Conservation (phyloP, 2,329 filamentous ascomycete species). For the Alternaria novae-zelandiae region DNA sequence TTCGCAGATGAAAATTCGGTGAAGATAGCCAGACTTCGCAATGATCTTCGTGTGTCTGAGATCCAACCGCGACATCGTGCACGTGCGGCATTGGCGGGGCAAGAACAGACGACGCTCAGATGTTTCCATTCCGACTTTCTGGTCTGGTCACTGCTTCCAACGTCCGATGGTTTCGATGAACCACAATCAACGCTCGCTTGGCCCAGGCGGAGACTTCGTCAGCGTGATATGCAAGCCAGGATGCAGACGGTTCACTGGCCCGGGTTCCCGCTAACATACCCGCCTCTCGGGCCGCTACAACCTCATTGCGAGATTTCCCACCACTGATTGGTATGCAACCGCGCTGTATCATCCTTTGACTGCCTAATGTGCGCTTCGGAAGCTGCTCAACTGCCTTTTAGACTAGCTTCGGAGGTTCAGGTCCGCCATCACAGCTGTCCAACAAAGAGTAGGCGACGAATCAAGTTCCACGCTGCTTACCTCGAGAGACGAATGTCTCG, state of each 20-base stretch:
- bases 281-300: conserved; percentile 37
- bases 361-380: conserved; percentile 27
- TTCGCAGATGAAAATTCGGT: neutral
- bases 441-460: conserved; percentile 27
- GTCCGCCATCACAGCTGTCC: conserved; percentile 43
- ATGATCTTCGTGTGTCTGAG: neutral
- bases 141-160: neutral
- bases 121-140: conserved; percentile 7
- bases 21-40: neutral
- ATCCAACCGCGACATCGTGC: neutral
- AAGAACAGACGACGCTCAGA: conserved; percentile 4
- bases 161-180: conserved; percentile 1
- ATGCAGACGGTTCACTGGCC: conserved; percentile 28
- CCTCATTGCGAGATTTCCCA: conserved; percentile 43
- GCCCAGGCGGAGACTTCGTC: conserved; percentile 15
- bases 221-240: conserved; percentile 34
- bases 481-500: conserved; percentile 23
- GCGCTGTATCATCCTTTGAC: conserved; percentile 9
- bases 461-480: conserved; percentile 28
- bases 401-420: conserved; percentile 40
- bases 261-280: conserved; percentile 36
- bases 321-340: conserved; percentile 29
- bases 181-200: conserved; percentile 31
- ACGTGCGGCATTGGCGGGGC: neutral
- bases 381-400: conserved; percentile 23